Conservation (phyloP, 2,329 filamentous ascomycete genomes). For the Mycocentrospora acerina region DNA sequence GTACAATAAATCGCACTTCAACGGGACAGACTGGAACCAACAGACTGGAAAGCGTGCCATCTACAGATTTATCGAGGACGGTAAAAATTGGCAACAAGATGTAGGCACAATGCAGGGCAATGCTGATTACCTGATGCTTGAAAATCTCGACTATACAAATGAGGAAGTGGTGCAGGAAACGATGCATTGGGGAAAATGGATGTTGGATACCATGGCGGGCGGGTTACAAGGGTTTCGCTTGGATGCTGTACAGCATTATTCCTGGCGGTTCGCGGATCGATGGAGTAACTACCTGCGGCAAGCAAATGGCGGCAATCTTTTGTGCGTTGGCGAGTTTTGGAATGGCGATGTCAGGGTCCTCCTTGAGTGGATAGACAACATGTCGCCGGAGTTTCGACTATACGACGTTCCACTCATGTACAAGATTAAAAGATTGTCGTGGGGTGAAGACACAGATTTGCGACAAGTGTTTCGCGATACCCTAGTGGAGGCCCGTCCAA, state of each 20-base stretch:
- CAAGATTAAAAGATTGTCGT: slow-evolving; percentile 61
- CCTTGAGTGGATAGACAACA: too few species aligned
- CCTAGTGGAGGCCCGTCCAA: slow-evolving; percentile 54
- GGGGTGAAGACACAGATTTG: slow-evolving; percentile 59
- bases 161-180: slow-evolving; percentile 62
- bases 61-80: slow-evolving; percentile 61
- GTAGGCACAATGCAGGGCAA: slow-evolving; percentile 67
- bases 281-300: slow-evolving; percentile 50
- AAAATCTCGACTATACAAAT: slow-evolving; percentile 60
- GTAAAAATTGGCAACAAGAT: slow-evolving; percentile 62
- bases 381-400: too few species aligned
- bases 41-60: slow-evolving; percentile 56
- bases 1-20: too few species aligned
- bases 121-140: slow-evolving; percentile 66
- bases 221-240: slow-evolving; percentile 64
- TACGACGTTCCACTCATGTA: too few species aligned
- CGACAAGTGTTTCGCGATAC: slow-evolving; percentile 60
- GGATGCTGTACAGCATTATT: slow-evolving; percentile 70
- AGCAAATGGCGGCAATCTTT: slow-evolving; percentile 53
- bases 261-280: slow-evolving; percentile 59
- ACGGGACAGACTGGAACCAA: slow-evolving; percentile 64
- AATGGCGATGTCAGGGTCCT: slow-evolving; percentile 55
- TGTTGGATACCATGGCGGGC: slow-evolving; percentile 57
- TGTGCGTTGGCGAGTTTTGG: slow-evolving; percentile 69
- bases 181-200: slow-evolving; percentile 65